Evolutionary conservation across 768 basidiomycete genomes (phyloP).

Genomic region (Suillus alpinus): DNA sequence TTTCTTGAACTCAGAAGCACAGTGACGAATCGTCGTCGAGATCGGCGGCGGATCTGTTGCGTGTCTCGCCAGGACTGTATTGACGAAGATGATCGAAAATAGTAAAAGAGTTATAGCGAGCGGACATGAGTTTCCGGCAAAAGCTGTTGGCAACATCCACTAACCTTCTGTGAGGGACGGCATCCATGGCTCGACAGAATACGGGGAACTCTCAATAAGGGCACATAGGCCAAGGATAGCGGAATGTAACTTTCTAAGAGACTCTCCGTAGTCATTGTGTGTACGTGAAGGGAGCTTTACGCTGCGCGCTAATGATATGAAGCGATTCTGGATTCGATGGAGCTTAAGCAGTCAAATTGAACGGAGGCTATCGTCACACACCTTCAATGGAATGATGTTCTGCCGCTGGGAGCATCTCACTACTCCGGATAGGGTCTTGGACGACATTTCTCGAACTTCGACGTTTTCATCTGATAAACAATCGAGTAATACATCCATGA

Average conservation of each 20-base stretch:
- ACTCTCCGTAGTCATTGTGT: conserved; percentile 69
- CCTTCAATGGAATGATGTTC: conserved; percentile 82
- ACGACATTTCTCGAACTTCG: conserved; percentile 90
- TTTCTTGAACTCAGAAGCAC: conserved; percentile 85
- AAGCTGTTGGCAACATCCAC: conserved; percentile 9
- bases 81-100: conserved; percentile 6
- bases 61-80: conserved; percentile 67
- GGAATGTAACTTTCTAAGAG: conserved; percentile 74
- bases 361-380: conserved; percentile 26
- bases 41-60: conserved; percentile 87
- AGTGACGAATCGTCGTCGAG: conserved; percentile 84
- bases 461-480: conserved; percentile 89
- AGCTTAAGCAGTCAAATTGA: conserved; percentile 1
- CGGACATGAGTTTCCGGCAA: background rate
- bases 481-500: conserved; percentile 81
- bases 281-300: conserved; percentile 66
- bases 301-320: conserved; percentile 59
- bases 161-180: conserved; percentile 75
- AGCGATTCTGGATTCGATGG: conserved; percentile 61
- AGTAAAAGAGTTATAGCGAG: background rate
- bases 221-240: conserved; percentile 94
- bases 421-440: conserved; percentile 81
- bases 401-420: conserved; percentile 89
- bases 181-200: conserved; percentile 94
- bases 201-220: conserved; percentile 90